Conservation (phyloP, 345 rosid species). For the Populus nigra region DNA sequence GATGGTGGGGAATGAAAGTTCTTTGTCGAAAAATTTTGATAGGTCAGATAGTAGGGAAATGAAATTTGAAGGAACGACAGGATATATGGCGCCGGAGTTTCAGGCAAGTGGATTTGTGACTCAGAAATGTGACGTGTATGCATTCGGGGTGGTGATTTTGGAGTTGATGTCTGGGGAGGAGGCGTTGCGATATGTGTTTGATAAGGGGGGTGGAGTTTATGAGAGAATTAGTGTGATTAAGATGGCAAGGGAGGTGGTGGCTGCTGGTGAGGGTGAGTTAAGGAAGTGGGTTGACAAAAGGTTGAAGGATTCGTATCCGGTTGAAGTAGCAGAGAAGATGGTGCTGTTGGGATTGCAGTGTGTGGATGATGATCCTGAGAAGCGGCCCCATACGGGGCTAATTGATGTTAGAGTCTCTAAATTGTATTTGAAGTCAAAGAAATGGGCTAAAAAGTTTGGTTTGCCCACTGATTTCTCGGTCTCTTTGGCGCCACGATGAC, state of each 20-base stretch:
- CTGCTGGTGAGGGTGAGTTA: constrained; percentile 10
- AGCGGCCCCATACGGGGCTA: constrained; percentile 27
- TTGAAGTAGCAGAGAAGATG: constrained; percentile 32
- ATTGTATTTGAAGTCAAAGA: constrained; percentile 29
- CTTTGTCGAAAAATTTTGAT: background rate
- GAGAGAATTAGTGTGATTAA: constrained; percentile 25
- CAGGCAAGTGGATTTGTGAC: constrained; percentile 27
- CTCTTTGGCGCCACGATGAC: constrained; percentile 29
- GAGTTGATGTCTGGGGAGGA: constrained; percentile 34
- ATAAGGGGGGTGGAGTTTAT: constrained; percentile 15
- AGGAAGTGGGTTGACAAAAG: constrained; percentile 33
- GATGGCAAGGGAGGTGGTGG: constrained; percentile 20
- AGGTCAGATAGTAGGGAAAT: constrained; percentile 12
- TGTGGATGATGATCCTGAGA: constrained; percentile 24
- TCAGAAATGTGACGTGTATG: constrained; percentile 31
- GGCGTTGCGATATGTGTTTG: constrained; percentile 24
- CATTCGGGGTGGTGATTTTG: constrained; percentile 33
- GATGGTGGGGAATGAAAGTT: background rate
- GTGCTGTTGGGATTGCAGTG: constrained; percentile 25
- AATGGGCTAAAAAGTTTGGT: constrained; percentile 24
- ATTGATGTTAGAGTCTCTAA: constrained; percentile 27
- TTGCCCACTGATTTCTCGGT: constrained; percentile 33
- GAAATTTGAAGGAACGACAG: constrained; percentile 48
- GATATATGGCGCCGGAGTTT: constrained; percentile 55
- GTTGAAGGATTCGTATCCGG: constrained; percentile 33